A percentile compares a stretch with the other conserved stretches of the same genome.
Evolutionary conservation across 805 yeast genomes (phyloP).

Genomic region (Zygosaccharomyces rouxii): DNA sequence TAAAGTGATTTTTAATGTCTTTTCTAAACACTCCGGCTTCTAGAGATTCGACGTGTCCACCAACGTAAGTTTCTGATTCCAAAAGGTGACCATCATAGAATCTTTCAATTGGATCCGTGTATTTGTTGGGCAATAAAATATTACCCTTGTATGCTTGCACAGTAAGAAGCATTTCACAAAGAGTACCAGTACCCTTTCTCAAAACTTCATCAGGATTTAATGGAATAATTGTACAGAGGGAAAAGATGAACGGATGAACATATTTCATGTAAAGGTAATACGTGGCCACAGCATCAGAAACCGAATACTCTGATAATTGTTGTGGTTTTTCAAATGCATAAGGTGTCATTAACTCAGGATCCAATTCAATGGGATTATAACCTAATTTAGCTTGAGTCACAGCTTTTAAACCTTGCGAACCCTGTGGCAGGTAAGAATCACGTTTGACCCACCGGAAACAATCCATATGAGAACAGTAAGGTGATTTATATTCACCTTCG

Average conservation of each 20-base stretch:
- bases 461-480: slow-evolving; percentile 95
- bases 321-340: slow-evolving; percentile 95
- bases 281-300: slow-evolving; percentile 98
- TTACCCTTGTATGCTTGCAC: slow-evolving; percentile 83
- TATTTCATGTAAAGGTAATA: slow-evolving; percentile 93
- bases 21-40: slow-evolving; percentile 98
- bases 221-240: slow-evolving; percentile 93
- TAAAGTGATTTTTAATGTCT: slow-evolving; percentile 72
- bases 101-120: slow-evolving; percentile 88
- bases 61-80: slow-evolving; percentile 96
- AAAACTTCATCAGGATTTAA: slow-evolving; percentile 93
- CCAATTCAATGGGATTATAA: slow-evolving; percentile 92
- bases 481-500: slow-evolving; percentile 89
- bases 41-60: slow-evolving; percentile 96
- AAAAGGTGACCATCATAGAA: slow-evolving; percentile 91
- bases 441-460: slow-evolving; percentile 97
- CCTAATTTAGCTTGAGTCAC: slow-evolving; percentile 95
- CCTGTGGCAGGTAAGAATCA: slow-evolving; percentile 96
- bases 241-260: slow-evolving; percentile 94
- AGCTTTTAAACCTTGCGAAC: slow-evolving; percentile 96
- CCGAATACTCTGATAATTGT: slow-evolving; percentile 89
- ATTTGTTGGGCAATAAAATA: slow-evolving; percentile 88
- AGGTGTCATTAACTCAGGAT: slow-evolving; percentile 97
- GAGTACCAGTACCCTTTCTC: slow-evolving; percentile 96
- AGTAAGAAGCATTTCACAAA: slow-evolving; percentile 96